Conservation (phyloP, 1,139 yeast species). For the Blastobotrys persicus region DNA sequence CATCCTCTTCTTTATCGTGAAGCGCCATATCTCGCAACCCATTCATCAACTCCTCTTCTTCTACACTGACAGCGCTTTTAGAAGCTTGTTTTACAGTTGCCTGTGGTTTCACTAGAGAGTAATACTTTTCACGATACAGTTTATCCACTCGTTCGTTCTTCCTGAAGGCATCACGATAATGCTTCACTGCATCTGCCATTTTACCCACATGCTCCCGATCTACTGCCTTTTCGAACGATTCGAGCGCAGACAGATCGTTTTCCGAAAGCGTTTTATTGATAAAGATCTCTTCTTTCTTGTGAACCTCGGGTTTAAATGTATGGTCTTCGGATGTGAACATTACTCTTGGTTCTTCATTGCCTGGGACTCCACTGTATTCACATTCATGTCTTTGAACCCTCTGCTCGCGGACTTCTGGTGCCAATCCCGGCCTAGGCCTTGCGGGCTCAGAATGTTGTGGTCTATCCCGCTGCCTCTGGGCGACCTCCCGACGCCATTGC, state of each 20-base stretch:
- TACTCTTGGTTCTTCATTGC: background rate
- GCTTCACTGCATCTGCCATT: constrained; percentile 75
- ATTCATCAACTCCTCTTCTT: constrained; percentile 12
- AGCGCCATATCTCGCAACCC: constrained; percentile 10
- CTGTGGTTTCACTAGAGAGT: constrained; percentile 20
- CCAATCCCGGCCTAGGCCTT: background rate
- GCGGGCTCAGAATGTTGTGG: background rate
- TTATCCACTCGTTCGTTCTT: constrained; percentile 59
- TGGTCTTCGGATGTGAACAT: background rate
- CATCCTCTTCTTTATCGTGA: constrained; percentile 29
- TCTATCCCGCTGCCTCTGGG: constrained; percentile 8
- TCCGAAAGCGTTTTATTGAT: constrained; percentile 21
- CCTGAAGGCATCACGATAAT: constrained; percentile 69
- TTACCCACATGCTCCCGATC: constrained; percentile 70
- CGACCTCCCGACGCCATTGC: constrained; percentile 19
- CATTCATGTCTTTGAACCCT: background rate
- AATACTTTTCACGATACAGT: constrained; percentile 55
- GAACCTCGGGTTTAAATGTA: constrained; percentile 2
- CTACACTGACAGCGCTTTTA: constrained; percentile 6
- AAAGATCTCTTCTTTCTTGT: constrained; percentile 15
- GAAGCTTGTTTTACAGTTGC: background rate
- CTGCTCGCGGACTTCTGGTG: constrained; percentile 1
- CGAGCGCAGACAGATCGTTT: constrained; percentile 47
- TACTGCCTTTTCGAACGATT: constrained; percentile 65
- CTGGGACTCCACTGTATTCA: background rate